A percentile compares a stretch with the other conserved stretches of the same genome.
These are phyloP conservation scores for Vaccinium corymbosum DNA, from an alignment of 148 eudicot species.

Conservation along the genomic window DNA sequence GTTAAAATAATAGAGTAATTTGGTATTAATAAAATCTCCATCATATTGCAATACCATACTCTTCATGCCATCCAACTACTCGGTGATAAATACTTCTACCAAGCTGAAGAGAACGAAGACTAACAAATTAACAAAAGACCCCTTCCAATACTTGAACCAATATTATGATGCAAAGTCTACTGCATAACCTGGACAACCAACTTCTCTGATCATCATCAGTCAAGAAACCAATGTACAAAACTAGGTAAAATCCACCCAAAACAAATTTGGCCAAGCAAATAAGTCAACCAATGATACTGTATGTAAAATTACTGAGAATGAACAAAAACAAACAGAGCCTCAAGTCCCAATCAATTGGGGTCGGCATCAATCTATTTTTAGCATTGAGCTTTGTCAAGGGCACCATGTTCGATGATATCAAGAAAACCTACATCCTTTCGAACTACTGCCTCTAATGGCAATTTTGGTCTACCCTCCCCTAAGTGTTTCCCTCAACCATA, in stretches of 20 bases:
- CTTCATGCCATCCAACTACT: background rate
- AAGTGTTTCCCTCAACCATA: background rate
- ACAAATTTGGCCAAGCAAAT: background rate
- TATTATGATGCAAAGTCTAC: slow-evolving; percentile 10
- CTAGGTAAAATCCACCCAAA: slow-evolving; percentile 10
- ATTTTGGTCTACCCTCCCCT: background rate
- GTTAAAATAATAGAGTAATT: background rate
- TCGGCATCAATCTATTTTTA: background rate
- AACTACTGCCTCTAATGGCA: background rate
- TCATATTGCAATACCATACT: background rate
- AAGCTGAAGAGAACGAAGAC: background rate
- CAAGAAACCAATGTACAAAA: background rate
- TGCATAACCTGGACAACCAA: background rate
- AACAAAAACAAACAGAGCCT: background rate
- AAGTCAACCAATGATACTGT: background rate
- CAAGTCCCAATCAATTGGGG: background rate
- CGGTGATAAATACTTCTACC: background rate
- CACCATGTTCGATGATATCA: background rate
- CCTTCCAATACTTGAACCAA: background rate
- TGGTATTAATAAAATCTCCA: background rate
- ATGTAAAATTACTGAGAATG: background rate
- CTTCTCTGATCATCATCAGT: background rate
- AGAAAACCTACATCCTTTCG: background rate
- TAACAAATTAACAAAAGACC: background rate
- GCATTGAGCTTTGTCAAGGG: background rate